phyloP scores from a whole-genome alignment of 257 asterid genomes.

The Henckelia pumila region DNA sequence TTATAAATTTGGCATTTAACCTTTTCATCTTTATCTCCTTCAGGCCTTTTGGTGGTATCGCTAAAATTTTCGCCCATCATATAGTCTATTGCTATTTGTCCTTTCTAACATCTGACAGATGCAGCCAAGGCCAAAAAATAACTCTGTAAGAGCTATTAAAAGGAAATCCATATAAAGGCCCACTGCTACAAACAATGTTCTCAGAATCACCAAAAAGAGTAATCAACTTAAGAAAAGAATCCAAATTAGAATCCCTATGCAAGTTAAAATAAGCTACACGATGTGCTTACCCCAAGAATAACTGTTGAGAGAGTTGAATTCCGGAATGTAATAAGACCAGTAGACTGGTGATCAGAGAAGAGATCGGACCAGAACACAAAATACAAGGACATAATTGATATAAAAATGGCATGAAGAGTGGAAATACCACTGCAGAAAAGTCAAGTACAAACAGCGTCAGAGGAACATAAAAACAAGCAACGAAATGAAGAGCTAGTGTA shows the following conservation, averaged over 20 bases:
- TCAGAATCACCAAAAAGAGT: not conserved
- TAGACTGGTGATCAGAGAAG: constrained; percentile 58
- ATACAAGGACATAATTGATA: constrained; percentile 67
- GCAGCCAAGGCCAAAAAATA: constrained; percentile 11
- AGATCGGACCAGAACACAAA: constrained; percentile 85
- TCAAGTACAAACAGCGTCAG: constrained; percentile 28
- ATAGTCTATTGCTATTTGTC: not conserved
- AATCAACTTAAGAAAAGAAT: not conserved
- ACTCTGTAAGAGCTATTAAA: not conserved
- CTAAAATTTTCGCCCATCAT: not conserved
- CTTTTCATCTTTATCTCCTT: not conserved
- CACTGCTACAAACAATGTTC: not conserved
- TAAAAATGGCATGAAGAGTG: constrained; percentile 84
- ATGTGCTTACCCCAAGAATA: constrained; percentile 68
- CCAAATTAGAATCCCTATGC: not conserved
- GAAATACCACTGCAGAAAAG: constrained; percentile 77
- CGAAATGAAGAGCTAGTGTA: constrained; percentile 15
- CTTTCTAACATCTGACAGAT: not conserved
- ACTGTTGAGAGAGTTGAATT: constrained; percentile 73
- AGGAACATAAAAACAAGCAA: constrained; percentile 20
- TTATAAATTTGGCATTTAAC: not conserved
- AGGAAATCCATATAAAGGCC: not conserved
- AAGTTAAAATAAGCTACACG: constrained; percentile 20
- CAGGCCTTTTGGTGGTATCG: not conserved
- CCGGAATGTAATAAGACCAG: constrained; percentile 61